Percentiles rank a stretch among this genome's conserved stretches.
These are phyloP conservation scores for Tricholoma saponaceum DNA, from an alignment of 768 basidiomycete species.

Conservation along the genomic window DNA sequence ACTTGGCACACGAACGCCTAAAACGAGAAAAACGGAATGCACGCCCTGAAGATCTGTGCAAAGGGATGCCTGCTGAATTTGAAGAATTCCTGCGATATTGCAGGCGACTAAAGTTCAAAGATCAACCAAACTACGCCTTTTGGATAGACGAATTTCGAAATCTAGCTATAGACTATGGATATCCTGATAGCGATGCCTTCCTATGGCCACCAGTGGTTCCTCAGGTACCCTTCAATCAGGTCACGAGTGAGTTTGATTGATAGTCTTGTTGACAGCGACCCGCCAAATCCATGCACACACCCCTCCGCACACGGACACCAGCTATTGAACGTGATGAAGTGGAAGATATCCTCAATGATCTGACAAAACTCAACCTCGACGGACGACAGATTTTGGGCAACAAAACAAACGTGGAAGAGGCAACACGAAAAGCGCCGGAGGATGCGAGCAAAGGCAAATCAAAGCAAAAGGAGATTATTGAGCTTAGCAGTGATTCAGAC, in stretches of 20 bases:
- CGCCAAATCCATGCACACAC: slow-evolving; percentile 26
- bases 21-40: slow-evolving; percentile 62
- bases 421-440: slow-evolving; percentile 28
- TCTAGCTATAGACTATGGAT: slow-evolving; percentile 60
- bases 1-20: slow-evolving; percentile 55
- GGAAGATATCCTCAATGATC: slow-evolving; percentile 52
- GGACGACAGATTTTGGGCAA: slow-evolving; percentile 48
- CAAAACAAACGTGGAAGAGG: slow-evolving; percentile 42
- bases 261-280: slow-evolving; percentile 2
- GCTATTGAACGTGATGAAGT: slow-evolving; percentile 39
- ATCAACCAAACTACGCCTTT: slow-evolving; percentile 59
- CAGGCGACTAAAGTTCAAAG: slow-evolving; percentile 62
- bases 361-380: slow-evolving; percentile 57
- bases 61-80: slow-evolving; percentile 64
- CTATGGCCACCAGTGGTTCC: slow-evolving; percentile 67
- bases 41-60: slow-evolving; percentile 62
- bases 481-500: slow-evolving; percentile 43
- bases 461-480: slow-evolving; percentile 32
- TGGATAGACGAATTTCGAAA: slow-evolving; percentile 66
- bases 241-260: slow-evolving; percentile 19
- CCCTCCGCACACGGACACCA: slow-evolving; percentile 32
- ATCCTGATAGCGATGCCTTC: slow-evolving; percentile 53
- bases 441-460: slow-evolving; percentile 20
- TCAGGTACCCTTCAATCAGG: slow-evolving; percentile 17
- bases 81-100: slow-evolving; percentile 77